A percentile compares a stretch with the other conserved stretches of the same genome.
Evolutionary conservation across 164 flowering plant genomes (phyloP).

Genomic region (Cinnamomum micranthum): DNA sequence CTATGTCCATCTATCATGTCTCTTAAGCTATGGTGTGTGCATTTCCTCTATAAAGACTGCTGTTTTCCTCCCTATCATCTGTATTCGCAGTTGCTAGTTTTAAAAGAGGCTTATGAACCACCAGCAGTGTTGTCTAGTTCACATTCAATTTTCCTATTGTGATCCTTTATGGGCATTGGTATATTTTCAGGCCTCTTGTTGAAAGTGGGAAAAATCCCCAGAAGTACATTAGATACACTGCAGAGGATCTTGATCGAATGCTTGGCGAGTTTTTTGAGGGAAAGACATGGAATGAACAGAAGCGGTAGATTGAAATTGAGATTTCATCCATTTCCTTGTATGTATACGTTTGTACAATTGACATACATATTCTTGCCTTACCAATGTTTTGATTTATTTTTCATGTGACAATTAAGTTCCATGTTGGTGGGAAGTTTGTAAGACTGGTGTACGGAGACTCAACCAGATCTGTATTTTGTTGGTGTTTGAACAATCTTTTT

Average conservation of each 20-base stretch:
- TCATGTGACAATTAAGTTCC: background rate
- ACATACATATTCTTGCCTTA: background rate
- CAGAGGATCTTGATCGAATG: slow-evolving; percentile 90
- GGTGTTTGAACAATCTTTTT: too few species aligned
- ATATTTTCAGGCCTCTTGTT: slow-evolving; percentile 54
- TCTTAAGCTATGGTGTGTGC: too few species aligned
- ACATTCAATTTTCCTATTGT: background rate
- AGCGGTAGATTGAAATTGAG: slow-evolving; percentile 31
- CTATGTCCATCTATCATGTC: too few species aligned
- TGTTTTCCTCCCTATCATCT: too few species aligned
- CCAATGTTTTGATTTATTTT: background rate
- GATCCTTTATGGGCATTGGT: background rate
- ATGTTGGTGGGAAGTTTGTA: too few species aligned
- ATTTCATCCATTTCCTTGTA: background rate
- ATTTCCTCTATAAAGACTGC: too few species aligned
- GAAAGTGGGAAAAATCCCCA: slow-evolving; percentile 81
- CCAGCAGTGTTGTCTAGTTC: background rate
- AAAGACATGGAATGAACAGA: slow-evolving; percentile 67
- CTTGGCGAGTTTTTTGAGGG: slow-evolving; percentile 89
- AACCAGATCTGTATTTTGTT: too few species aligned
- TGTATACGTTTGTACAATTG: background rate
- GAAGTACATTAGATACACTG: slow-evolving; percentile 69
- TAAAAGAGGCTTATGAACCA: background rate
- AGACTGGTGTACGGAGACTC: too few species aligned
- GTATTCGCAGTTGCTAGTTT: too few species aligned